These are phyloP conservation scores for Globisporangium yorkense DNA, from an alignment of 352 stramenopile genomes.

Conservation along the genomic window DNA sequence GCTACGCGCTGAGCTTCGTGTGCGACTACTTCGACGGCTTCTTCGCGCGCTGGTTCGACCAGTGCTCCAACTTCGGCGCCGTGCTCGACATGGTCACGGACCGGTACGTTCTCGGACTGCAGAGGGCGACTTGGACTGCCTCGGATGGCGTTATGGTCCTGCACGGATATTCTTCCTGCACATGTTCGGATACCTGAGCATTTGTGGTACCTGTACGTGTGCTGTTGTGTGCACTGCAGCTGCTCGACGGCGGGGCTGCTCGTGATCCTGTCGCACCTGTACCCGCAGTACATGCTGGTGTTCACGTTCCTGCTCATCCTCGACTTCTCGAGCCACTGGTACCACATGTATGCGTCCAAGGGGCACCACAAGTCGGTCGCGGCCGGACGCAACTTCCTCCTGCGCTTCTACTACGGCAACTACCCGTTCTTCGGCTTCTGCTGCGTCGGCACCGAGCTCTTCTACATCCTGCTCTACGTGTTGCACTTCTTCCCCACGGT, in stretches of 20 bases:
- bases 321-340: constrained; percentile 98
- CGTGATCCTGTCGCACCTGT: constrained; percentile 91
- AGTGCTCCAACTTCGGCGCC: constrained; percentile 94
- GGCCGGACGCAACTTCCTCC: constrained; percentile 90
- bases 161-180: background rate
- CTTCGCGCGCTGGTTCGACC: constrained; percentile 94
- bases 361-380: constrained; percentile 95
- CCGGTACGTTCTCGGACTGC: constrained; percentile 25
- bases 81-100: constrained; percentile 99
- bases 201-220: too few relatives aligned
- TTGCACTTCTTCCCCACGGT: constrained; percentile 71
- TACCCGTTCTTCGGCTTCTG: constrained; percentile 93
- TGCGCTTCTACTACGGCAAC: constrained; percentile 91
- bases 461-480: constrained; percentile 91
- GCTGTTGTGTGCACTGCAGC: constrained; percentile 13
- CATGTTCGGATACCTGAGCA: background rate
- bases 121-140: too few relatives aligned
- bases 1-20: constrained; percentile 94
- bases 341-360: constrained; percentile 95
- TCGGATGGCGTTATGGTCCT: too few relatives aligned
- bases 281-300: constrained; percentile 70
- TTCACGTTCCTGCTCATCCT: constrained; percentile 92
- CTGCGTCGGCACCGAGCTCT: constrained; percentile 90
- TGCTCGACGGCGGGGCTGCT: constrained; percentile 95
- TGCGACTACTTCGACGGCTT: constrained; percentile 98